Base-by-base conservation (phyloP, 2,329 filamentous ascomycete genomes). In the Ceratocystis alfenasii region DNA sequence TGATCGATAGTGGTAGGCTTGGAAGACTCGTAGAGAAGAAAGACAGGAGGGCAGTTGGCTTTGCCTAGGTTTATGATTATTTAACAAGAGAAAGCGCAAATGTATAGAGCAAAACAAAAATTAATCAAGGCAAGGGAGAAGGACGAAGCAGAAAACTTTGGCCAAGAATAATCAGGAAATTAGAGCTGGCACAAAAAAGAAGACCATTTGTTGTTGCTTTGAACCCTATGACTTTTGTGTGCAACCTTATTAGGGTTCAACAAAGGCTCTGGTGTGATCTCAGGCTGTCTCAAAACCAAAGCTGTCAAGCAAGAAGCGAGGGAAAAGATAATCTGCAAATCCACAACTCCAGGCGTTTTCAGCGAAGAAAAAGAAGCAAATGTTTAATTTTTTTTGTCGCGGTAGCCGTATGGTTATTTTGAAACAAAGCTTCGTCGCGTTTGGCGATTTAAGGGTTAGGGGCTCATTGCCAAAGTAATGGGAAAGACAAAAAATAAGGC, bases 361-460 rank as follows among this genome's bases (percentile, higher is more conserved):
- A 22, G 48, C 48, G 48, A 53, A 22, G 48, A 10, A 50, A 8
- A 53, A 22, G 30, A 36, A 28, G 59, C 22, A 41, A 41, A 41
- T 15, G 36, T 41, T 41, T 25, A 63, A 50, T 25, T 25, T 63
- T 63, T 63, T 63, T 25, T 1, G 46, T 63, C 61, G 44, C 46
- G 61, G 50, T 63, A 30, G 28, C n/a, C 12, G 28, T 36, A 2
- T 36, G 28, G 55, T 30, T 59, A 30, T 25, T 20, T n/a, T 59
- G 22, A n/a, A 59, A 59, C 55, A 59, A 59, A n/a, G 55, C 48
- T 15, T 53, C 28, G 55, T 59, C 55, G 55, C 55, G 55, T 59
- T 33, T 30, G 55, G 12, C 28, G 33, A 36, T 36, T 59, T 59
- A 59, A 59, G 55, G 55, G 55, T 59, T 59, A 59, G 6, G 30